Percentiles rank a stretch among this genome's conserved stretches.
Conservation (phyloP, 2,329 filamentous ascomycete genomes). For the Chlorencoelia australis region DNA sequence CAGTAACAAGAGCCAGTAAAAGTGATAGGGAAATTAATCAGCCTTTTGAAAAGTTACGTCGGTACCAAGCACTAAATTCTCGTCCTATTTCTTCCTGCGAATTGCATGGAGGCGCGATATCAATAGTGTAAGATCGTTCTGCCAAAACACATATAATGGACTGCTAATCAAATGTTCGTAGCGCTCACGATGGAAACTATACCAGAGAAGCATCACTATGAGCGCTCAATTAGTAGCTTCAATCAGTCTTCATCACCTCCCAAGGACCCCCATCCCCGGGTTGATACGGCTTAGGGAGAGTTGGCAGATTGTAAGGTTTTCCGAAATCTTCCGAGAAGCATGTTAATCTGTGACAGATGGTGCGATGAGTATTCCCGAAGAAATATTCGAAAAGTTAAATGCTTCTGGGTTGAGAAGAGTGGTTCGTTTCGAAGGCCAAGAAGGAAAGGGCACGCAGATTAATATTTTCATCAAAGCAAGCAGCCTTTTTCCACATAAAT, state of each 20-base stretch:
- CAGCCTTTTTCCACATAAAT: too few species aligned
- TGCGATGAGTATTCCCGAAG: conserved; percentile 1
- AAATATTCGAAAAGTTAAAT: conserved; percentile 1
- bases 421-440: too few species aligned
- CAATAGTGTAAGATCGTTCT: conserved; percentile 1
- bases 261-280: conserved; percentile 1
- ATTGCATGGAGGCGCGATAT: conserved; percentile 1
- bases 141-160: not conserved
- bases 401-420: too few species aligned
- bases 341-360: not conserved
- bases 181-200: not conserved
- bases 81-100: not conserved
- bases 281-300: not conserved
- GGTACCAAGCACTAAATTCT: too few species aligned
- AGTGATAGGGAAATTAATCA: too few species aligned
- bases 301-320: conserved; percentile 1
- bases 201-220: not conserved
- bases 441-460: too few species aligned
- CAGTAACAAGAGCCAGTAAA: too few species aligned
- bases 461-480: too few species aligned
- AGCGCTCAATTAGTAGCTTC: not conserved
- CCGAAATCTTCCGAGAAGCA: not conserved
- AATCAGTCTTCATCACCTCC: conserved; percentile 1
- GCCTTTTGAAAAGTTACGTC: too few species aligned
- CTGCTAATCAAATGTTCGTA: not conserved